A percentile compares a stretch with the other conserved stretches of the same genome.
These are phyloP conservation scores for Macrolepiota albuminosa DNA, from an alignment of 768 basidiomycete species.

Conservation along the genomic window DNA sequence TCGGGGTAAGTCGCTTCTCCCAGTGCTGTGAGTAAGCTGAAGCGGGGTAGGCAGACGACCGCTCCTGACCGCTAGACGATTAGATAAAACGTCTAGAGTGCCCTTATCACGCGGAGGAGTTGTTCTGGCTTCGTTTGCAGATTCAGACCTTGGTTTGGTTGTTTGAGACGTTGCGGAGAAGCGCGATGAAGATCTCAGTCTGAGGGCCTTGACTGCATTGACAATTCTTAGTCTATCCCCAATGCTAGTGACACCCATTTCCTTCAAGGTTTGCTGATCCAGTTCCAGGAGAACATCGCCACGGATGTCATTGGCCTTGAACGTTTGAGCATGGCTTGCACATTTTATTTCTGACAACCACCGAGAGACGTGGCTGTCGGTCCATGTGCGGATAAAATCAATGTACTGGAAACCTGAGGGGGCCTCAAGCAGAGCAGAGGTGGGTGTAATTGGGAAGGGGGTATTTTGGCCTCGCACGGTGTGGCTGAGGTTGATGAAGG, in stretches of 20 bases:
- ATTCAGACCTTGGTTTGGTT: constrained; percentile 13
- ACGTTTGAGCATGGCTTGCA: constrained; percentile 57
- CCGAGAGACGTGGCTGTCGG: constrained; percentile 60
- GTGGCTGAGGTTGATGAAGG: constrained; percentile 35
- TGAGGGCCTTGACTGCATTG: constrained; percentile 75
- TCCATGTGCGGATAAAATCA: constrained; percentile 69
- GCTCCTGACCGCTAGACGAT: constrained; percentile 33
- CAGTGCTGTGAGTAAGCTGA: constrained; percentile 54
- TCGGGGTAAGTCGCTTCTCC: constrained; percentile 63
- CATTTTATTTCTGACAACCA: constrained; percentile 85
- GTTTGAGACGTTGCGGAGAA: constrained; percentile 18
- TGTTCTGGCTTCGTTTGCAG: constrained; percentile 3
- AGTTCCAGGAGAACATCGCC: constrained; percentile 90
- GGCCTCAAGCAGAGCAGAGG: constrained; percentile 43
- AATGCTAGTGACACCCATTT: constrained; percentile 86
- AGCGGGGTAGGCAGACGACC: constrained; percentile 71
- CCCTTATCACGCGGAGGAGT: constrained; percentile 3
- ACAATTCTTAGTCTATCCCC: constrained; percentile 89
- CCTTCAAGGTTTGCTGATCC: constrained; percentile 81
- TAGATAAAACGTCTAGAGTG: constrained; percentile 18
- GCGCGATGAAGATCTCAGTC: constrained; percentile 46
- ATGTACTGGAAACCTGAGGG: constrained; percentile 54
- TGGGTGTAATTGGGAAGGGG: constrained; percentile 37
- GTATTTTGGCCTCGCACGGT: constrained; percentile 37
- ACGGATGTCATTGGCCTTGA: constrained; percentile 84